phyloP scores from a whole-genome alignment of 2,329 filamentous ascomycete species.

The Thermomyces lanuginosus region DNA sequence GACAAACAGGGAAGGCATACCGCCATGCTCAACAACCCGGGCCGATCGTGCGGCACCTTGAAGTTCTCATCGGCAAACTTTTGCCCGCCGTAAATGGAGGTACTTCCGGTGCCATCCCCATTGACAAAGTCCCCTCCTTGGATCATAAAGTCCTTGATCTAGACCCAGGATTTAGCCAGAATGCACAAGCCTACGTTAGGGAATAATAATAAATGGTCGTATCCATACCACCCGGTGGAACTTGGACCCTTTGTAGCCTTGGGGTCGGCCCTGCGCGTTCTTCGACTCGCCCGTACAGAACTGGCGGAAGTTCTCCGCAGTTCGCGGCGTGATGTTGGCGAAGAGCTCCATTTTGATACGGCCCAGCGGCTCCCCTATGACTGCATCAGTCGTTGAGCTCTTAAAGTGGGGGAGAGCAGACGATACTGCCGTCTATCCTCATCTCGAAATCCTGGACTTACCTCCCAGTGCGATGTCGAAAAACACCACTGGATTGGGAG shows the following conservation, averaged over 20 bases:
- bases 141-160: constrained; percentile 96
- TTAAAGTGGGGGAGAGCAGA: background rate
- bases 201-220: background rate
- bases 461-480: constrained; percentile 34
- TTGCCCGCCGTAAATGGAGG: constrained; percentile 71
- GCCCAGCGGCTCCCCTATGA: constrained; percentile 63
- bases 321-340: constrained; percentile 65
- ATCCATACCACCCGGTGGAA: constrained; percentile 76
- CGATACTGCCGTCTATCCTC: too few species aligned
- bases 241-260: constrained; percentile 87
- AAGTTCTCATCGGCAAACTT: constrained; percentile 89
- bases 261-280: constrained; percentile 56
- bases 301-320: constrained; percentile 91
- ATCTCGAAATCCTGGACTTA: constrained; percentile 13
- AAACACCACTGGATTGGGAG: constrained; percentile 31
- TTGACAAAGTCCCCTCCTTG: constrained; percentile 94
- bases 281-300: constrained; percentile 92
- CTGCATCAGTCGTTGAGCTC: background rate
- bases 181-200: constrained; percentile 4
- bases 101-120: constrained; percentile 77
- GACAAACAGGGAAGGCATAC: constrained; percentile 46
- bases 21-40: constrained; percentile 83
- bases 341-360: constrained; percentile 85
- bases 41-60: constrained; percentile 54
- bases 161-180: background rate